phyloP scores from a whole-genome alignment of 2,329 filamentous ascomycete species.

The Cryphonectria carpinicola region DNA sequence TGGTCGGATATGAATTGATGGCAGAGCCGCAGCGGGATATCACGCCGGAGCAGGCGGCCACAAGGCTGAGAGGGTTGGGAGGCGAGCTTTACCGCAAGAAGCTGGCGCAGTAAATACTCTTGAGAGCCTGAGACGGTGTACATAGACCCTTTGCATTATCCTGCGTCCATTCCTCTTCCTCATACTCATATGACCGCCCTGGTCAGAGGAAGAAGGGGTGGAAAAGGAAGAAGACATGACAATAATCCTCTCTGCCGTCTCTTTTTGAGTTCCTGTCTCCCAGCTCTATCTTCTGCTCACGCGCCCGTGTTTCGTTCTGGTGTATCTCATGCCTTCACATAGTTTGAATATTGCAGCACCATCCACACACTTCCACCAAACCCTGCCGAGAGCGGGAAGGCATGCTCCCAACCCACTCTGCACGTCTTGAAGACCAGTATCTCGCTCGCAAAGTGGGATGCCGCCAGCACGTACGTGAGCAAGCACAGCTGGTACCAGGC shows the following conservation, averaged over 20 bases:
- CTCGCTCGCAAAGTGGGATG: slow-evolving; percentile 79
- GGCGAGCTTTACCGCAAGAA: slow-evolving; percentile 83
- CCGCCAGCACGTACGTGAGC: slow-evolving; percentile 80
- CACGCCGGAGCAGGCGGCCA: slow-evolving; percentile 92
- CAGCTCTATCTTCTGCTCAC: not conserved
- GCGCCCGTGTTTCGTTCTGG: too few species aligned
- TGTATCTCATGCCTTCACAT: slow-evolving; percentile 50
- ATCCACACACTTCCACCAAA: slow-evolving; percentile 60
- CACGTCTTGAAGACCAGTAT: slow-evolving; percentile 79
- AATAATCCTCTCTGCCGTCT: not conserved
- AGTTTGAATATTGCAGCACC: slow-evolving; percentile 69
- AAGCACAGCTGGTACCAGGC: slow-evolving; percentile 79
- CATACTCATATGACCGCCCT: not conserved
- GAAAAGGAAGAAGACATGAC: not conserved
- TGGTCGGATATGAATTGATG: slow-evolving; percentile 96
- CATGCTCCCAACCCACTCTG: slow-evolving; percentile 61
- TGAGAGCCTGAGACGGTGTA: not conserved
- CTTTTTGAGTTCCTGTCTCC: not conserved
- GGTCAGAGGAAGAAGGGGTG: not conserved
- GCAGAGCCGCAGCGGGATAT: slow-evolving; percentile 98
- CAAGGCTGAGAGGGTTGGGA: slow-evolving; percentile 73
- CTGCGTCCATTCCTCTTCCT: not conserved
- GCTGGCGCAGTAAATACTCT: slow-evolving; percentile 38
- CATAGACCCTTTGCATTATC: slow-evolving; percentile 5
- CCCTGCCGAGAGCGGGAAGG: slow-evolving; percentile 57